phyloP scores from a whole-genome alignment of 2,329 filamentous ascomycete species.

The Tolypocladium sp. region DNA sequence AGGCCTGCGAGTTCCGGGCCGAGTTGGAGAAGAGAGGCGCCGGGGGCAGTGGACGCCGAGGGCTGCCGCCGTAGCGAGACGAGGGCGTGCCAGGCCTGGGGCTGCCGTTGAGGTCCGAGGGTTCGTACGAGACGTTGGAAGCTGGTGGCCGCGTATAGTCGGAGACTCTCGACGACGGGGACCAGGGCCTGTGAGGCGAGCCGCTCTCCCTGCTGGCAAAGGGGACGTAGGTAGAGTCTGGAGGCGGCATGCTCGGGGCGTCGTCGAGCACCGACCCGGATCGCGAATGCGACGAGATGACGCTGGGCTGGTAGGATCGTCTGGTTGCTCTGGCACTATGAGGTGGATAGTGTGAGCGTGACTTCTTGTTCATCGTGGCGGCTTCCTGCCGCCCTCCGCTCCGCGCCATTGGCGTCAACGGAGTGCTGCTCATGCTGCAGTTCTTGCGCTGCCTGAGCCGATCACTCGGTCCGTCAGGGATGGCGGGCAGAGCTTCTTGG shows the following conservation, averaged over 20 bases:
- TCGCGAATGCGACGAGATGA: constrained; percentile 36
- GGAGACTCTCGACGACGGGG: constrained; percentile 37
- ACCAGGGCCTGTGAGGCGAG: constrained; percentile 51
- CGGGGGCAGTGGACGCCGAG: constrained; percentile 76
- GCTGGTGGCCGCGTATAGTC: constrained; percentile 67
- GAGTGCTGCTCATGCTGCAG: not conserved
- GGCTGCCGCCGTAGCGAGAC: constrained; percentile 79
- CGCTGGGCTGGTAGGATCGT: constrained; percentile 43
- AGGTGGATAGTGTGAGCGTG: constrained; percentile 30
- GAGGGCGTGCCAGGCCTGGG: constrained; percentile 87
- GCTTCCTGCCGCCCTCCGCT: not conserved
- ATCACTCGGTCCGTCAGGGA: constrained; percentile 40
- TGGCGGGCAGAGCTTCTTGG: constrained; percentile 33
- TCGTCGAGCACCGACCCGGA: constrained; percentile 44
- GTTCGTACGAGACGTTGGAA: constrained; percentile 68
- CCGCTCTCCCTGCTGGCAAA: constrained; percentile 37
- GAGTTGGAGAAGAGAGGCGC: constrained; percentile 70
- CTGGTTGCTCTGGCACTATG: constrained; percentile 31
- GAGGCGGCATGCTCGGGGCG: constrained; percentile 49
- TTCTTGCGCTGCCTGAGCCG: constrained; percentile 21
- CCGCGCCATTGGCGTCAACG: constrained; percentile 4
- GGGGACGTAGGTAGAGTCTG: constrained; percentile 53
- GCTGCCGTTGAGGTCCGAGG: constrained; percentile 78
- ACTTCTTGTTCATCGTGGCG: constrained; percentile 13
- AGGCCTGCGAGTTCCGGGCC: constrained; percentile 38